phyloP scores from a whole-genome alignment of 768 basidiomycete species.

The Leccinum fibrillosum region DNA sequence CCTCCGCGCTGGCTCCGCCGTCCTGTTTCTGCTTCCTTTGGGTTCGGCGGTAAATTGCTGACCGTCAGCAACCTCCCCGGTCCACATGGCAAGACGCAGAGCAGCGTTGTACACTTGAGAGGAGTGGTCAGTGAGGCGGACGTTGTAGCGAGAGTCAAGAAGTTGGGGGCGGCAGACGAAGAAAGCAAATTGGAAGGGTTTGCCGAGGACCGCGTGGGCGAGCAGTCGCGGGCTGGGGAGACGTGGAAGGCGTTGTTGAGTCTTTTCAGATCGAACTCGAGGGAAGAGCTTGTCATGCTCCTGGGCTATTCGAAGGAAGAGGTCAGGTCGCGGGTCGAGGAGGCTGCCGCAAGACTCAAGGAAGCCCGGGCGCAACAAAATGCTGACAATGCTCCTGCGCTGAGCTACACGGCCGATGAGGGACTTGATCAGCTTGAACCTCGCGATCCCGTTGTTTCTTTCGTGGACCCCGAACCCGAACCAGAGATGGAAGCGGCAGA shows the following conservation, averaged over 20 bases:
- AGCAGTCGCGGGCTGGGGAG: slow-evolving; percentile 38
- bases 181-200: slow-evolving; percentile 58
- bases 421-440: slow-evolving; percentile 43
- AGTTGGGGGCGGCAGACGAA: slow-evolving; percentile 61
- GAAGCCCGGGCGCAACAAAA: slow-evolving; percentile 30
- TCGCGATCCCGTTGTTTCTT: slow-evolving; percentile 79
- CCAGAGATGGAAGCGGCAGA: slow-evolving; percentile 26
- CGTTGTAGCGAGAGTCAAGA: slow-evolving; percentile 71
- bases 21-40: slow-evolving; percentile 78
- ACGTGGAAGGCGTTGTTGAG: slow-evolving; percentile 88
- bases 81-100: slow-evolving; percentile 78
- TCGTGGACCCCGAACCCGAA: slow-evolving; percentile 60
- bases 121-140: slow-evolving; percentile 72
- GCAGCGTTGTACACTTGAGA: slow-evolving; percentile 75
- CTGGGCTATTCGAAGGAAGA: slow-evolving; percentile 92
- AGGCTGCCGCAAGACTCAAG: slow-evolving; percentile 77
- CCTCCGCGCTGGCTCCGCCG: slow-evolving; percentile 97
- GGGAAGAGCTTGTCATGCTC: slow-evolving; percentile 85
- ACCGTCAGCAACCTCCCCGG: slow-evolving; percentile 73
- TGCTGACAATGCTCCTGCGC: slow-evolving; percentile 24
- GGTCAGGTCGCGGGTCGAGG: slow-evolving; percentile 71
- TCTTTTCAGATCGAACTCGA: slow-evolving; percentile 84
- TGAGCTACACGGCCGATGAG: slow-evolving; percentile 36
- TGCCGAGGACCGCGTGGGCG: slow-evolving; percentile 52
- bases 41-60: slow-evolving; percentile 87